These are phyloP conservation scores for Sergeia podlipaevii DNA, from an alignment of 208 protist genomes.

Conservation along the genomic window DNA sequence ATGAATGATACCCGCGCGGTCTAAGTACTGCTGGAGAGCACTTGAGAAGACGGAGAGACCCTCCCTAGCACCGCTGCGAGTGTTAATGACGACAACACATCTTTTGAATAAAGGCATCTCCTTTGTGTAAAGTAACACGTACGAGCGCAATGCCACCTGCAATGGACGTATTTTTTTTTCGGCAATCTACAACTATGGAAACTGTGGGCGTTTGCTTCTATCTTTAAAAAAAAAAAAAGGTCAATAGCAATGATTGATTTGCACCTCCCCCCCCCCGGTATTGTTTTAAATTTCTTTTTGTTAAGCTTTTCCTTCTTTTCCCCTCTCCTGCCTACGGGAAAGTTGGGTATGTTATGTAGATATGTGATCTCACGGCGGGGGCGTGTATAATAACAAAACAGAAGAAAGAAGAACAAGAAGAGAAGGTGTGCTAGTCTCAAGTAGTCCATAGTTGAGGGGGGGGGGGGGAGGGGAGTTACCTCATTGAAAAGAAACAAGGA, in stretches of 20 bases:
- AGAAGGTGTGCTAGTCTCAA: no score
- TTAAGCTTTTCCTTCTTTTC: no score
- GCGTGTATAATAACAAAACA: background rate
- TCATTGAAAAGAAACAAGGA: background rate
- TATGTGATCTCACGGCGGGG: background rate
- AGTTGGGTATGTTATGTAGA: no score
- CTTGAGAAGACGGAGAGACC: conserved; percentile 34
- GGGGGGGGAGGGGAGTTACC: no score
- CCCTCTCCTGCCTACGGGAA: no score
- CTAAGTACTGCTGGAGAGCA: conserved; percentile 58
- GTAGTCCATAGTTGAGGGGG: no score
- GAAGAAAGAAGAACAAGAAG: no score
- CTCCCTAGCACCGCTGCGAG: conserved; percentile 58
- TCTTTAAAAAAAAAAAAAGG: background rate
- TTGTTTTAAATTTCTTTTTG: no score
- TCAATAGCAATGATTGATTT: no score
- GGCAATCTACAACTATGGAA: background rate
- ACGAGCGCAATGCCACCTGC: no score
- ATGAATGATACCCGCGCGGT: conserved; percentile 64
- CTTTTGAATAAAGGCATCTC: conserved; percentile 35
- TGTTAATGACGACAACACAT: conserved; percentile 67
- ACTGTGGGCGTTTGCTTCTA: background rate
- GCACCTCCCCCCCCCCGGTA: no score
- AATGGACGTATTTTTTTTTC: background rate
- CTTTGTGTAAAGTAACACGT: no score